These are phyloP conservation scores for Glycyrrhiza uralensis DNA, from an alignment of 306 rosid species.

Conservation along the genomic window DNA sequence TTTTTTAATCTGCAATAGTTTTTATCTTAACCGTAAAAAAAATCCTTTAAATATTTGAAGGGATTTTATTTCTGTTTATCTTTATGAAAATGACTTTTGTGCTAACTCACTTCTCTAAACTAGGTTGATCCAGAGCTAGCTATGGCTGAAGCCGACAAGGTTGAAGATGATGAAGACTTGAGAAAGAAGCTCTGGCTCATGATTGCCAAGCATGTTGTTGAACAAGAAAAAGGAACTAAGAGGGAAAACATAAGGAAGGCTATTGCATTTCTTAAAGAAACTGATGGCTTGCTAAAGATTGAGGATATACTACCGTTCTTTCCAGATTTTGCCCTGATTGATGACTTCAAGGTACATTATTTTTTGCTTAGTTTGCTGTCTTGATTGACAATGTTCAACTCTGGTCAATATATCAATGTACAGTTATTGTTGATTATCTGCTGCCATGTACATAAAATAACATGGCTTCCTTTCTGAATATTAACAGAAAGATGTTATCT, in stretches of 20 bases:
- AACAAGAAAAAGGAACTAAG: constrained; percentile 93
- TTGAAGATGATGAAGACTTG: constrained; percentile 95
- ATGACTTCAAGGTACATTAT: constrained; percentile 83
- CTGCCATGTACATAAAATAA: constrained; percentile 2
- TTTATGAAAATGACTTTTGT: background rate
- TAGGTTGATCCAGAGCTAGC: constrained; percentile 99
- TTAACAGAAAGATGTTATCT: constrained; percentile 15
- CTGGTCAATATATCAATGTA: background rate
- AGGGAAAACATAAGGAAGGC: constrained; percentile 97
- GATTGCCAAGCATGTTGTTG: constrained; percentile 96
- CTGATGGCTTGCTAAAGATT: constrained; percentile 92
- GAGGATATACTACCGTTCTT: constrained; percentile 96
- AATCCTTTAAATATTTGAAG: background rate
- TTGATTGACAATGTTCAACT: background rate
- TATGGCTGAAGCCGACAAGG: constrained; percentile 99
- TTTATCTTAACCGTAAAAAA: background rate
- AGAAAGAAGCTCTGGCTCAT: constrained; percentile 99
- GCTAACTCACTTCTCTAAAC: constrained; percentile 24
- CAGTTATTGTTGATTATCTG: background rate
- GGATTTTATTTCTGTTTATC: background rate
- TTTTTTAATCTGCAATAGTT: background rate
- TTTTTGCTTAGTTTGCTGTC: constrained; percentile 22
- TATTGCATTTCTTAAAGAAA: constrained; percentile 98
- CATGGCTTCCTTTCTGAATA: background rate
- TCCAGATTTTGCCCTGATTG: constrained; percentile 95